Evolutionary conservation across 2,329 filamentous ascomycete species (phyloP).

Genomic region (Aspergillaceae sp.): DNA sequence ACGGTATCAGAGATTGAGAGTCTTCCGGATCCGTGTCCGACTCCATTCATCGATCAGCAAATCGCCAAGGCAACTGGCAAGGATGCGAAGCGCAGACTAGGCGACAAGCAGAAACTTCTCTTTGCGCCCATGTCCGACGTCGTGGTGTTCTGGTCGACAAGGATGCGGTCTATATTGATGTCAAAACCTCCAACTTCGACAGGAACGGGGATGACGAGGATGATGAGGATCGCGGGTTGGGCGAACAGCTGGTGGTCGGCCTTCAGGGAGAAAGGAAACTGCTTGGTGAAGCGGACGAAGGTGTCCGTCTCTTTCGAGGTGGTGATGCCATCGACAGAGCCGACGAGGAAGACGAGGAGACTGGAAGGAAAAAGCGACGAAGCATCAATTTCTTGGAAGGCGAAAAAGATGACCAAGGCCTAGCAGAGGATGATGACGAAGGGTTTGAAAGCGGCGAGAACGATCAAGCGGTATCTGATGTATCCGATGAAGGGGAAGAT

Average conservation of each 20-base stretch:
- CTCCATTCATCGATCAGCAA: conserved; percentile 80
- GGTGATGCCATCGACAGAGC: conserved; percentile 57
- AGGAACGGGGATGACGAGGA: conserved; percentile 54
- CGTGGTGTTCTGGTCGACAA: conserved; percentile 89
- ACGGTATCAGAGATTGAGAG: conserved; percentile 75
- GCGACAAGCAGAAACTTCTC: conserved; percentile 93
- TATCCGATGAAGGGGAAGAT: conserved; percentile 35
- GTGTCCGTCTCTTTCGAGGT: conserved; percentile 76
- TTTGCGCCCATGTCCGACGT: conserved; percentile 98
- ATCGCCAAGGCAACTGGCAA: conserved; percentile 78
- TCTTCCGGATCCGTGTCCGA: conserved; percentile 89
- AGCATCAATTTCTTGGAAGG: conserved; percentile 45
- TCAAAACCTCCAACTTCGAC: conserved; percentile 64
- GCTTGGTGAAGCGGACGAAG: conserved; percentile 72
- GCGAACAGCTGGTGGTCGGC: conserved; percentile 87
- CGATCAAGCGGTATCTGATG: conserved; percentile 43
- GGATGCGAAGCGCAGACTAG: conserved; percentile 66
- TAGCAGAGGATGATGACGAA: conserved; percentile 50
- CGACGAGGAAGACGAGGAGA: conserved; percentile 50
- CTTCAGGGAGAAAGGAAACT: conserved; percentile 75
- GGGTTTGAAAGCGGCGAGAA: conserved; percentile 44
- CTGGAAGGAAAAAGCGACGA: conserved; percentile 46
- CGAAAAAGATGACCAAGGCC: conserved; percentile 44
- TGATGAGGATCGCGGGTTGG: conserved; percentile 70
- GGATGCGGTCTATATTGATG: conserved; percentile 84